These are phyloP conservation scores for Aspergillus baeticus DNA, from an alignment of 495 filamentous ascomycete genomes.

Conservation along the genomic window DNA sequence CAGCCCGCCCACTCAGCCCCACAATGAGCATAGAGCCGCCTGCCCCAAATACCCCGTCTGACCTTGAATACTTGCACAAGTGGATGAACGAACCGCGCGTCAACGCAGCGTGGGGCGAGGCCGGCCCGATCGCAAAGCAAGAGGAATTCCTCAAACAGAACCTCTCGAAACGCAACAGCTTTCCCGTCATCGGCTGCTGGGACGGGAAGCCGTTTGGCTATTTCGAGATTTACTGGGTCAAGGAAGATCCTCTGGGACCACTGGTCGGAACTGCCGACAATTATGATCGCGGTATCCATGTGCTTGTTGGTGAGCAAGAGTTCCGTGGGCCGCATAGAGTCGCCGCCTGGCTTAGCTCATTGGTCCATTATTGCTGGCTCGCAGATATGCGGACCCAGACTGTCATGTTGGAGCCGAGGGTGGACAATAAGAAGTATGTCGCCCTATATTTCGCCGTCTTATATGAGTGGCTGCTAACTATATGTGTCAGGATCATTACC, in stretches of 20 bases:
- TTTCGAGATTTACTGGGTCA: conserved; percentile 98
- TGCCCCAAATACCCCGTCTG: conserved; percentile 41
- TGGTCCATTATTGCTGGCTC: conserved; percentile 82
- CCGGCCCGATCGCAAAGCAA: conserved; percentile 59
- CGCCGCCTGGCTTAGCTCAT: conserved; percentile 73
- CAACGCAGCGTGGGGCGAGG: conserved; percentile 74
- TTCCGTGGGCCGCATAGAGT: conserved; percentile 77
- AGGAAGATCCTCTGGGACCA: conserved; percentile 78
- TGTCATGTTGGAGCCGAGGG: conserved; percentile 82
- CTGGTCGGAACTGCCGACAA: conserved; percentile 65
- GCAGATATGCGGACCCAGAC: conserved; percentile 79
- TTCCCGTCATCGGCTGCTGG: conserved; percentile 92
- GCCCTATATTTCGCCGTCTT: background rate
- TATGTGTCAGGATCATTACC: conserved; percentile 62
- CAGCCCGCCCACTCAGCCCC: conserved; percentile 27
- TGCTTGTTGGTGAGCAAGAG: conserved; percentile 89
- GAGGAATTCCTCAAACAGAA: conserved; percentile 66
- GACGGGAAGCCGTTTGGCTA: conserved; percentile 95
- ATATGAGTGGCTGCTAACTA: background rate
- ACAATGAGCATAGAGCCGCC: conserved; percentile 28
- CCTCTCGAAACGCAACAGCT: conserved; percentile 68
- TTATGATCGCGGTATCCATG: conserved; percentile 87
- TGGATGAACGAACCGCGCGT: conserved; percentile 94
- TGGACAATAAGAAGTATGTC: conserved; percentile 86
- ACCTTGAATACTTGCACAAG: conserved; percentile 73